Conservation (phyloP, 169 alveolate genomes). For the Cystoisospora suis region DNA sequence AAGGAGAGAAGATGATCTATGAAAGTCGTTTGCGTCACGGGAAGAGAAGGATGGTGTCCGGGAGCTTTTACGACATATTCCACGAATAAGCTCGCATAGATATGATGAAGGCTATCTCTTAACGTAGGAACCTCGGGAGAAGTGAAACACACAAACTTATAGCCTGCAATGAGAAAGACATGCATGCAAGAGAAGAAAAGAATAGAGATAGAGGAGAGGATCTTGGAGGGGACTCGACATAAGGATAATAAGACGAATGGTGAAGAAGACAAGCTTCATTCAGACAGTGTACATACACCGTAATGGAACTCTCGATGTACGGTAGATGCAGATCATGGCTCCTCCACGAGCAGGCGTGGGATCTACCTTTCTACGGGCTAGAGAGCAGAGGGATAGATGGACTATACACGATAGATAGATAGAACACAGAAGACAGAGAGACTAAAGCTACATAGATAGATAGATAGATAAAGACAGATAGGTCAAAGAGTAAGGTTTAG, state of each 20-base stretch:
- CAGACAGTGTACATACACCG: no score
- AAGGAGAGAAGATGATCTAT: slow-evolving; percentile 22
- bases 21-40: slow-evolving; percentile 21
- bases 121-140: slow-evolving; percentile 60
- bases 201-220: not conserved
- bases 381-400: no score
- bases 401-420: no score
- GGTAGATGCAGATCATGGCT: no score
- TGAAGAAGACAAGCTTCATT: no score
- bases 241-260: not conserved
- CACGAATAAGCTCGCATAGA: slow-evolving; percentile 30
- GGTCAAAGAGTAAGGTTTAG: not conserved
- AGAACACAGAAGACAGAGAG: not conserved
- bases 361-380: no score
- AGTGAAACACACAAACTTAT: slow-evolving; percentile 58
- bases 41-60: not conserved
- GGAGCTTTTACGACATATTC: slow-evolving; percentile 46
- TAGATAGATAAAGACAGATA: not conserved
- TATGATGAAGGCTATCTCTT: slow-evolving; percentile 25
- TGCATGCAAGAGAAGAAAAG: not conserved
- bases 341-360: no score
- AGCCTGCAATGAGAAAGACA: slow-evolving; percentile 38
- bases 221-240: not conserved
- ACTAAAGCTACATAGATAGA: no score
- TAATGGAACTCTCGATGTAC: no score